A percentile compares a stretch with the other conserved stretches of the same genome.
Evolutionary conservation across 176 grass and related monocot species (phyloP).

Genomic region (Raddia guianensis): DNA sequence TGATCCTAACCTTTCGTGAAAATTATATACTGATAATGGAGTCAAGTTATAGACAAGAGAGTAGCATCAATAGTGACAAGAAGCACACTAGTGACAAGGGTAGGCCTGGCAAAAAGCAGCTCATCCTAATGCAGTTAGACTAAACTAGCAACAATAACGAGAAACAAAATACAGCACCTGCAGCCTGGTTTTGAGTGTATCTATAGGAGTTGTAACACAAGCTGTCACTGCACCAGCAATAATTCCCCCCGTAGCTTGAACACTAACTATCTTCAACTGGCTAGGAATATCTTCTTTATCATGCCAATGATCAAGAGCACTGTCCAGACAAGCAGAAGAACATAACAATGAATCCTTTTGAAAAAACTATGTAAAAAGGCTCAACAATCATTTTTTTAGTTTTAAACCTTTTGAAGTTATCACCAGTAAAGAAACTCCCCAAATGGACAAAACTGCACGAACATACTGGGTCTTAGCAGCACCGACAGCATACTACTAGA

Average conservation of each 20-base stretch:
- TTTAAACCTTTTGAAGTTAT: neutral
- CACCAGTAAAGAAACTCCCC: conserved; percentile 18
- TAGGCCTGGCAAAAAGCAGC: neutral
- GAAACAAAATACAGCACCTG: conserved; percentile 58
- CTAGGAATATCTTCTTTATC: conserved; percentile 57
- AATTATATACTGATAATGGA: conserved; percentile 28
- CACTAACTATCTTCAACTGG: conserved; percentile 71
- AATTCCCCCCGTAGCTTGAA: conserved; percentile 92
- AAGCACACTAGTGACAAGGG: conserved; percentile 23
- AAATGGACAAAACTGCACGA: neutral
- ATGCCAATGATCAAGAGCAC: conserved; percentile 63
- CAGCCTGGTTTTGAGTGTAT: conserved; percentile 96
- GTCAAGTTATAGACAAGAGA: conserved; percentile 17
- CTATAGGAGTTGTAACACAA: conserved; percentile 91
- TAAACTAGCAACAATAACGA: conserved; percentile 27
- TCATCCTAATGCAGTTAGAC: conserved; percentile 9
- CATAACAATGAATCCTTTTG: conserved; percentile 1
- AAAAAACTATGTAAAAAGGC: conserved; percentile 13
- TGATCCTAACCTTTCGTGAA: conserved; percentile 9
- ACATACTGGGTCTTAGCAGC: neutral
- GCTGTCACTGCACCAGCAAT: conserved; percentile 85
- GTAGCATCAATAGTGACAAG: conserved; percentile 12
- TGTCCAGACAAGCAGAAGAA: conserved; percentile 46
- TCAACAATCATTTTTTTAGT: neutral
- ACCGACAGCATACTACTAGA: neutral